These are phyloP conservation scores for Byssochlamys sp. DNA, from an alignment of 2,329 filamentous ascomycete genomes.

Conservation along the genomic window DNA sequence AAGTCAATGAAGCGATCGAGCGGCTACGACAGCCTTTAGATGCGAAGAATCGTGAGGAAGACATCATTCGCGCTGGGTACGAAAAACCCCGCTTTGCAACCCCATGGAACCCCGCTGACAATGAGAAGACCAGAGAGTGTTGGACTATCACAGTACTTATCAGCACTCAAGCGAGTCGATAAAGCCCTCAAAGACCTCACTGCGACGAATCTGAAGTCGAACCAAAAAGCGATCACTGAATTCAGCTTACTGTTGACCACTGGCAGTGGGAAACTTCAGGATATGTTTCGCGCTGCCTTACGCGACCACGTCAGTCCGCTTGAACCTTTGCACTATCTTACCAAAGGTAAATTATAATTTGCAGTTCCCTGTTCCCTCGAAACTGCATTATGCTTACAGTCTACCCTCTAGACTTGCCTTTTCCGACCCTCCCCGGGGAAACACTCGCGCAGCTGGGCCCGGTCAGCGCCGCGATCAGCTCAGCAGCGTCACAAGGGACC, in stretches of 20 bases:
- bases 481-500: conserved; percentile 46
- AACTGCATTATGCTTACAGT: conserved; percentile 9
- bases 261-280: conserved; percentile 74
- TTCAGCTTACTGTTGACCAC: conserved; percentile 66
- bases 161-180: conserved; percentile 78
- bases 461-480: conserved; percentile 67
- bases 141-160: conserved; percentile 74
- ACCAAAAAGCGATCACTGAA: conserved; percentile 78
- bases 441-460: conserved; percentile 65
- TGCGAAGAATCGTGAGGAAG: conserved; percentile 82
- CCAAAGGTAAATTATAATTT: conserved; percentile 55
- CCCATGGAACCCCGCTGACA: conserved; percentile 9
- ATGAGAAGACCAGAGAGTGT: conserved; percentile 59
- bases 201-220: conserved; percentile 80
- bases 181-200: conserved; percentile 76
- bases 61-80: conserved; percentile 72
- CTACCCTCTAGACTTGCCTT: conserved; percentile 48
- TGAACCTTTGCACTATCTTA: conserved; percentile 85
- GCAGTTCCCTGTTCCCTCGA: not conserved
- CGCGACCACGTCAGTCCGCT: conserved; percentile 68
- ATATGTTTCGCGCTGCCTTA: conserved; percentile 69
- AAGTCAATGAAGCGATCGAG: conserved; percentile 76
- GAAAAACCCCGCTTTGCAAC: conserved; percentile 9
- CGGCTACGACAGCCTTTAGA: conserved; percentile 82
- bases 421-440: conserved; percentile 69